A percentile compares a stretch with the other conserved stretches of the same genome.
Evolutionary conservation across 164 flowering plant species (phyloP).

Genomic region (Pachysandra terminalis): DNA sequence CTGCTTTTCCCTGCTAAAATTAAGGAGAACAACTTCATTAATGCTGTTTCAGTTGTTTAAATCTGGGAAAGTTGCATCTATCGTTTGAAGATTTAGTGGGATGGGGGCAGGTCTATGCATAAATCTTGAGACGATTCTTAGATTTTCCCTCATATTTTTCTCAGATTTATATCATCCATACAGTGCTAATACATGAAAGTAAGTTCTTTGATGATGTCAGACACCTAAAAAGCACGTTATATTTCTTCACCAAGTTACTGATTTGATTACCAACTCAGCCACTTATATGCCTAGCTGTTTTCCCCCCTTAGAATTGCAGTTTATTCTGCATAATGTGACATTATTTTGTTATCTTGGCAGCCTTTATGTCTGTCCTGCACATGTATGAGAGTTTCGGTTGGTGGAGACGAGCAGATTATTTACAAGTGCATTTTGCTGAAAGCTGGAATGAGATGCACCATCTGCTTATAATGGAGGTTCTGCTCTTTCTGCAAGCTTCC

Average conservation of each 20-base stretch:
- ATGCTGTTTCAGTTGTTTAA: too few relatives aligned
- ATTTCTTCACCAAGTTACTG: background rate
- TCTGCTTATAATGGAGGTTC: constrained; percentile 96
- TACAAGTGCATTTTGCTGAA: constrained; percentile 98
- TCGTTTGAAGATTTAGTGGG: too few relatives aligned
- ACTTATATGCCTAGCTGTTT: too few relatives aligned
- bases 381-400: constrained; percentile 98
- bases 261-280: background rate
- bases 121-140: too few relatives aligned
- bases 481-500: constrained; percentile 6
- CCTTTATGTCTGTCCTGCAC: constrained; percentile 92
- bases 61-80: too few relatives aligned
- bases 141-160: too few relatives aligned
- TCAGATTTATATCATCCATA: too few relatives aligned
- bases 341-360: constrained; percentile 40
- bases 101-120: too few relatives aligned
- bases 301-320: too few relatives aligned
- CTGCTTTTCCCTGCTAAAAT: background rate
- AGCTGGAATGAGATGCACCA: constrained; percentile 99
- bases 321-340: background rate
- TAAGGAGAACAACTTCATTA: constrained; percentile 5
- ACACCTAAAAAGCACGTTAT: background rate
- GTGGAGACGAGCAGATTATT: constrained; percentile 97
- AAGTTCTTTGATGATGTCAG: background rate
- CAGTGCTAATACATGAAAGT: background rate